Base-by-base conservation (phyloP, 2,329 filamentous ascomycete genomes). In the Aspergillus latus region DNA sequence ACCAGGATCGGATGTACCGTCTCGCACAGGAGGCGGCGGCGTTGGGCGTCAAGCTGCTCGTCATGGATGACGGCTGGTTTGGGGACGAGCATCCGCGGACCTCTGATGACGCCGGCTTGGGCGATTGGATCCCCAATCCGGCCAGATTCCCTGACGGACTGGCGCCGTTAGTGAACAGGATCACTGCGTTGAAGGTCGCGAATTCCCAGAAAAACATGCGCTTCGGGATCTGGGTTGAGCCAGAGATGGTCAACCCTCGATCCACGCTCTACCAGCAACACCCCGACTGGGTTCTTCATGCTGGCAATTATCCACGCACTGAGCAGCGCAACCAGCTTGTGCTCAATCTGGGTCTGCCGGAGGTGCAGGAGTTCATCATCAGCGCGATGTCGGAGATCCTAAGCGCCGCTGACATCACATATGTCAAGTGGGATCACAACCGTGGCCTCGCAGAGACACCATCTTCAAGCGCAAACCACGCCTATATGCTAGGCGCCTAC, bases 401-500 rank as follows among this genome's bases (percentile, higher is more conserved):
- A 15, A 74, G 80, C 48, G 80, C 74, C 1, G 78, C 80, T 0
- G 73, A 81, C 21, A 81, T 88, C 46, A 71, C 72, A 8, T 88
- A 88, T 58, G 79, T 88, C 58, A 88, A 88, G 61, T 88, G 85
- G 85, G 85, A 88, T 60, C 85, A 87, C 69, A 88, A 88, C 70
- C 76, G 85, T 4, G 84, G 80, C 1, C 85, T 87, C 45, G 83
- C 87, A 63, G 84, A 88, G 68, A 78, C 78, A 46, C 72, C 83
- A 0, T 76, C 75, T 0, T 83, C 84, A 0, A 75, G 78, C 1
- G 79, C 78, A 4, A 74, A 80, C 61, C 83, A 88, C 65, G 71
- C 75, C 1, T 87, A 88, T 68, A 86, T 88, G 63, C 73, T 88
- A 0, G 85, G 85, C 2, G 68, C 88, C 51, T 88, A 88, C 66